A percentile compares a stretch with the other conserved stretches of the same genome.
Evolutionary conservation across 1,284 basidiomycete species (phyloP).

Genomic region (Apiotrichum siamense): DNA sequence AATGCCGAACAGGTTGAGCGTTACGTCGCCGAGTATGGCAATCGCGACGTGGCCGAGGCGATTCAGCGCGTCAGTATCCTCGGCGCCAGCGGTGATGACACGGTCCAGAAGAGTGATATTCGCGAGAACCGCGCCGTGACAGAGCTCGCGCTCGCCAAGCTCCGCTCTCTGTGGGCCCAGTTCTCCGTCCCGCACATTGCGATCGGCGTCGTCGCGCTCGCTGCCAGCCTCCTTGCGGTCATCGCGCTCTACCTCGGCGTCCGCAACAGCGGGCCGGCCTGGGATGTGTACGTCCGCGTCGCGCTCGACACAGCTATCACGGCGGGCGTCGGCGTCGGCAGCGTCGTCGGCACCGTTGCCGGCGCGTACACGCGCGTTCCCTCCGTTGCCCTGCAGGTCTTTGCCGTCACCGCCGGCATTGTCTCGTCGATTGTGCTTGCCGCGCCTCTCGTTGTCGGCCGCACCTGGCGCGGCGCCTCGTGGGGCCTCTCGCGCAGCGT

Average conservation of each 20-base stretch:
- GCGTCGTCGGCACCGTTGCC: constrained; percentile 29
- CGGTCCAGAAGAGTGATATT: neutral
- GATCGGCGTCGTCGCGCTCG: constrained; percentile 53
- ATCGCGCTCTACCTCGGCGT: constrained; percentile 44
- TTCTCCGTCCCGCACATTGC: constrained; percentile 76
- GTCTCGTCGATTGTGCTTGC: constrained; percentile 37
- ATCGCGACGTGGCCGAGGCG: constrained; percentile 60
- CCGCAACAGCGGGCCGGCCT: constrained; percentile 34
- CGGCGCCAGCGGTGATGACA: too few relatives aligned
- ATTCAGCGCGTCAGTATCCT: neutral
- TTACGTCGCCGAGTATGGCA: constrained; percentile 73
- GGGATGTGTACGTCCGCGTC: constrained; percentile 42
- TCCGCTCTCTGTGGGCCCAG: constrained; percentile 87
- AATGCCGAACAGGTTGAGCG: constrained; percentile 71
- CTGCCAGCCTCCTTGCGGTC: constrained; percentile 38
- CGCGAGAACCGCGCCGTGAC: constrained; percentile 51
- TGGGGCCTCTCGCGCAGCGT: constrained; percentile 34
- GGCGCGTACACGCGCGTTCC: constrained; percentile 42
- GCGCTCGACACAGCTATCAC: constrained; percentile 34
- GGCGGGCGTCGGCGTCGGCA: constrained; percentile 19
- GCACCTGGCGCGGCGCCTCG: constrained; percentile 7
- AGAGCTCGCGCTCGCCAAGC: constrained; percentile 61
- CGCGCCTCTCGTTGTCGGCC: constrained; percentile 16
- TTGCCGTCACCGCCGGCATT: constrained; percentile 23
- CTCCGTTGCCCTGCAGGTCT: constrained; percentile 50